These are phyloP conservation scores for Chytridium lagenaria DNA, from an alignment of 371 early-diverging fungal genomes.

Conservation along the genomic window DNA sequence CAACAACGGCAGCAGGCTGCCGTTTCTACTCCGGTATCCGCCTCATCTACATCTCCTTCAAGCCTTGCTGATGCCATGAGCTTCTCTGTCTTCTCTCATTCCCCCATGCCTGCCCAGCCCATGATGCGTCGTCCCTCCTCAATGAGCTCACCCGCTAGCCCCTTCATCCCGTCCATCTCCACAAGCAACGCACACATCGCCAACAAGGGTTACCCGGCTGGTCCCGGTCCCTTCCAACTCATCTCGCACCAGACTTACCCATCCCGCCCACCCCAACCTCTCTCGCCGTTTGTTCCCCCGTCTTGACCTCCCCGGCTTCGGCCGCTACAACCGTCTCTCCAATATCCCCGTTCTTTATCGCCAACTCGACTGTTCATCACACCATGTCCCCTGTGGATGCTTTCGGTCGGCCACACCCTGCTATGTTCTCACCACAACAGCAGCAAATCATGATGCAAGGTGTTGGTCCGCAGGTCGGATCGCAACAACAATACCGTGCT, in stretches of 20 bases:
- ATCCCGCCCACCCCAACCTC: slow-evolving; percentile 8
- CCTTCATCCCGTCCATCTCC: background rate
- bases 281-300: slow-evolving; percentile 5
- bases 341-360: background rate
- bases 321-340: slow-evolving; percentile 17
- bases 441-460: background rate
- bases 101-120: background rate
- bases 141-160: background rate
- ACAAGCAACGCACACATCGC: too few species aligned
- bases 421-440: too few species aligned
- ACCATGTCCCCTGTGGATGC: background rate
- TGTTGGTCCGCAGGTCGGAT: background rate
- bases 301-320: background rate
- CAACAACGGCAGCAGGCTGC: slow-evolving; percentile 10
- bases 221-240: background rate
- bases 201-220: slow-evolving; percentile 6
- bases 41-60: background rate
- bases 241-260: slow-evolving; percentile 6
- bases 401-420: background rate
- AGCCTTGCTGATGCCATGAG: slow-evolving; percentile 3
- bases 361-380: background rate
- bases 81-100: background rate
- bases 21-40: background rate
- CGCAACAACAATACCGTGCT: background rate
- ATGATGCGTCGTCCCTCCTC: background rate